Percentiles rank a stretch among this genome's conserved stretches.
phyloP scores from a whole-genome alignment of 176 grass and related monocot species.

The Paspalum notatum region DNA sequence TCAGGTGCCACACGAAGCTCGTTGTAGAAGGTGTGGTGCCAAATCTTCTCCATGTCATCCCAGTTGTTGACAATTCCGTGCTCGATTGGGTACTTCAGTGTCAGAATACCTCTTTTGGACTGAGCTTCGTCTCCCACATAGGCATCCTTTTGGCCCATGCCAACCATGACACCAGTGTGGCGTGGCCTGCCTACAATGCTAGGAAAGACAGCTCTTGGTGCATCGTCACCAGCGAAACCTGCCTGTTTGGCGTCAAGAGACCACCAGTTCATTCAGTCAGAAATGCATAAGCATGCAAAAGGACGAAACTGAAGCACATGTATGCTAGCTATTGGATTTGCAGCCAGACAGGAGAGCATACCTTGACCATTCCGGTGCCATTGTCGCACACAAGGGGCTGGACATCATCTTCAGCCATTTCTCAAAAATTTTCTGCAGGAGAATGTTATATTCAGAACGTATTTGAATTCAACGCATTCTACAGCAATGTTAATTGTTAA shows the following conservation, averaged over 20 bases:
- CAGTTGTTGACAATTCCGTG: conserved; percentile 87
- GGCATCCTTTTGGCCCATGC: conserved; percentile 93
- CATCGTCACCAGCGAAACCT: conserved; percentile 89
- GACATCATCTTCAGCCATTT: conserved; percentile 87
- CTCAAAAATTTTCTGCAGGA: conserved; percentile 34
- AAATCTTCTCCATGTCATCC: conserved; percentile 97
- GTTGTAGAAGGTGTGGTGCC: conserved; percentile 94
- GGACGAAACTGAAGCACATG: neutral
- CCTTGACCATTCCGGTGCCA: conserved; percentile 96
- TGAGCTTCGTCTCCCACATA: conserved; percentile 91
- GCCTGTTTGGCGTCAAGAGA: conserved; percentile 52
- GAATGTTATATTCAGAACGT: neutral
- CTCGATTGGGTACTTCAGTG: conserved; percentile 86
- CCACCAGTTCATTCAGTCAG: neutral
- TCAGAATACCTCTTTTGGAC: conserved; percentile 87
- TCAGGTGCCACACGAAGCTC: conserved; percentile 86
- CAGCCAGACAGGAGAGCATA: conserved; percentile 12
- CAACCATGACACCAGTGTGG: conserved; percentile 92
- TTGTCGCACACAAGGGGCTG: conserved; percentile 90
- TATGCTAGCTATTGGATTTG: neutral
- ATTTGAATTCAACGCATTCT: neutral
- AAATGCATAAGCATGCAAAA: neutral
- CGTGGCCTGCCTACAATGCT: conserved; percentile 90
- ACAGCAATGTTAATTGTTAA: neutral
- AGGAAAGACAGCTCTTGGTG: conserved; percentile 84